phyloP scores from a whole-genome alignment of 495 filamentous ascomycete species.

The Astrothelium subdiscretum region DNA sequence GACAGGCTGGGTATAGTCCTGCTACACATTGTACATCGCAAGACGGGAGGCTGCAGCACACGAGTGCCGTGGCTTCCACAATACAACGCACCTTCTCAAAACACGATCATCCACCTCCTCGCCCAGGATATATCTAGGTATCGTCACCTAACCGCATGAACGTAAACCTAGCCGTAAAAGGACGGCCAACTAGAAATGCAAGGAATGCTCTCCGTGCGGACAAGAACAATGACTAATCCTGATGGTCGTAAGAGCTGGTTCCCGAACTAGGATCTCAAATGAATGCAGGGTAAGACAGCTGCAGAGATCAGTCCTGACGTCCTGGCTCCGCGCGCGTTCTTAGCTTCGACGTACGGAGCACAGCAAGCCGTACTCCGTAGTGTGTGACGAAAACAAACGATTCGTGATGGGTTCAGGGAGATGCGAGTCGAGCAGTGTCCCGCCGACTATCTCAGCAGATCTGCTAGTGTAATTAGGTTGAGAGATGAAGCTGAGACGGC shows the following conservation, averaged over 20 bases:
- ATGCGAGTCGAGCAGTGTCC: background rate
- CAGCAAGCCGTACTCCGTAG: background rate
- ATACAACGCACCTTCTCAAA: constrained; percentile 2
- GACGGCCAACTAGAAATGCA: background rate
- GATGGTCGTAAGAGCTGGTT: background rate
- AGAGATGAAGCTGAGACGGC: background rate
- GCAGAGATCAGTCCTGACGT: background rate
- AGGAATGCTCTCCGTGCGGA: background rate
- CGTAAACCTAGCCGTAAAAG: background rate
- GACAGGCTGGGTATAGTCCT: background rate
- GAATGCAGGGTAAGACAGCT: background rate
- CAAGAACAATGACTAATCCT: background rate
- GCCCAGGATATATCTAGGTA: background rate
- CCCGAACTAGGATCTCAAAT: background rate
- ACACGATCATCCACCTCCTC: background rate
- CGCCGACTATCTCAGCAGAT: background rate
- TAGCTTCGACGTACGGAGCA: background rate
- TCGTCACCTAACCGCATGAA: background rate
- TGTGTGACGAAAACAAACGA: background rate
- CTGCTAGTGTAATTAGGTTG: background rate
- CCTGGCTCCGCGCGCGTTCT: background rate
- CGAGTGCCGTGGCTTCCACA: background rate
- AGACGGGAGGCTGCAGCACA: background rate
- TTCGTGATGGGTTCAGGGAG: background rate
- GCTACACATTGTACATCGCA: constrained; percentile 2